phyloP scores from a whole-genome alignment of 192 early-diverging fungal genomes.

The Rhizophagus sp. region DNA sequence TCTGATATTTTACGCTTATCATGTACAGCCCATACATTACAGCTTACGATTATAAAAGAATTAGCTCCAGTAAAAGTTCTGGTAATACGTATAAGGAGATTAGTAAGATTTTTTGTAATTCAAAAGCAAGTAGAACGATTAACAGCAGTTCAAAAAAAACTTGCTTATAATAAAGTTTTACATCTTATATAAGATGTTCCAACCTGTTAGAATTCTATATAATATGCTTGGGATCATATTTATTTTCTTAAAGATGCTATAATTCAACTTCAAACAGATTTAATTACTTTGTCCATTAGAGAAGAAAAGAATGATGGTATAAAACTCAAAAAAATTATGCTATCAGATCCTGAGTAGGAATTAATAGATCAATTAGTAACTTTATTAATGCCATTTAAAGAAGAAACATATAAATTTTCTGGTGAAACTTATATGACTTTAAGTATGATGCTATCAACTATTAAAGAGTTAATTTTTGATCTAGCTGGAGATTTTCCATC shows the following conservation, averaged over 20 bases:
- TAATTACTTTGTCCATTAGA: not conserved
- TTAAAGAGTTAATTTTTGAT: constrained; percentile 6
- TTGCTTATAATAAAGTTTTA: too few relatives aligned
- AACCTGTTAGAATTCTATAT: not conserved
- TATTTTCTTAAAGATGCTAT: not conserved
- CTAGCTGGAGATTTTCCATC: not conserved
- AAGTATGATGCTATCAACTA: not conserved
- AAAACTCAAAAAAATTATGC: not conserved
- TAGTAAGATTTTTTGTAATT: too few relatives aligned
- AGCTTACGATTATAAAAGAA: too few relatives aligned
- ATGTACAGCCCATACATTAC: too few relatives aligned
- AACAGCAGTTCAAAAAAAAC: too few relatives aligned
- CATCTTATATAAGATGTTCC: not conserved
- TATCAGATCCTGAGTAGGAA: not conserved
- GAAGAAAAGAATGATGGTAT: not conserved
- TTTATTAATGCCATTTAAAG: not conserved
- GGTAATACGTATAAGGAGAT: not conserved
- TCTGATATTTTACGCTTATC: too few relatives aligned
- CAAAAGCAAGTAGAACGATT: too few relatives aligned
- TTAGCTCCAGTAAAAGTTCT: not conserved
- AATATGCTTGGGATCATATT: not conserved
- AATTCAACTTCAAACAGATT: constrained; percentile 1
- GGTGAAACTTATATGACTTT: not conserved
- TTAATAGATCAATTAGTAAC: not conserved
- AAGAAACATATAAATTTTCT: not conserved